phyloP scores from a whole-genome alignment of 2,329 filamentous ascomycete species.

The Botrytis fabae region DNA sequence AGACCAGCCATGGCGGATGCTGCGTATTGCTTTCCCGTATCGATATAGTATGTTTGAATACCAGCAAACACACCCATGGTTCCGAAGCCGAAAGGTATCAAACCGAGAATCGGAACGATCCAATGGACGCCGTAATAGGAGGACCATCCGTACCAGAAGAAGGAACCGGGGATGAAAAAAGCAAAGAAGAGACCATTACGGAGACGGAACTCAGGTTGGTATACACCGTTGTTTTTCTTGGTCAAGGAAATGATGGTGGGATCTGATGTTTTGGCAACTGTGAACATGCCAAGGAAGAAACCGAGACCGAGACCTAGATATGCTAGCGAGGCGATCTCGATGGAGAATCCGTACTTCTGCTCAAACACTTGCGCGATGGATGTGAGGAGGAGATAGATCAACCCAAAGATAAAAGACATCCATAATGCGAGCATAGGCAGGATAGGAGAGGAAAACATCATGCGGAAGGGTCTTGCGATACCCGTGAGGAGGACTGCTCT shows the following conservation, averaged over 20 bases:
- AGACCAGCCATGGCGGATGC: conserved; percentile 44
- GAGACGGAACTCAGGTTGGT: conserved; percentile 36
- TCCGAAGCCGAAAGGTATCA: conserved; percentile 45
- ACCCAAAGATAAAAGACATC: conserved; percentile 33
- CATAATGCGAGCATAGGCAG: conserved; percentile 31
- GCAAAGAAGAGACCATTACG: conserved; percentile 49
- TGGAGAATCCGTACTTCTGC: conserved; percentile 45
- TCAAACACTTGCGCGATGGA: conserved; percentile 33
- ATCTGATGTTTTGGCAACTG: conserved; percentile 49
- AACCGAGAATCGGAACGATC: conserved; percentile 47
- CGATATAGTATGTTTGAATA: conserved; percentile 49
- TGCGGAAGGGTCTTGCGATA: conserved; percentile 43
- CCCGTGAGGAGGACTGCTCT: conserved; percentile 33
- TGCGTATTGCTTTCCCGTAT: conserved; percentile 44
- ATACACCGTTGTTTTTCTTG: conserved; percentile 43
- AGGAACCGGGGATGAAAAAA: conserved; percentile 44
- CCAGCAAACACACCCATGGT: conserved; percentile 46
- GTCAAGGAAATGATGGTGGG: conserved; percentile 49
- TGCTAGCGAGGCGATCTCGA: conserved; percentile 46
- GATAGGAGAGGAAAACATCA: conserved; percentile 51
- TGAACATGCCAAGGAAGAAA: conserved; percentile 43
- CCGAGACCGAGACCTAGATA: conserved; percentile 51
- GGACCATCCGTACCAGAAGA: conserved; percentile 53
- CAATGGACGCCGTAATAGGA: conserved; percentile 43
- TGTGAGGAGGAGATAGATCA: conserved; percentile 36